Base-by-base conservation (phyloP, 805 yeast species). In the Barnettozyma californica region DNA sequence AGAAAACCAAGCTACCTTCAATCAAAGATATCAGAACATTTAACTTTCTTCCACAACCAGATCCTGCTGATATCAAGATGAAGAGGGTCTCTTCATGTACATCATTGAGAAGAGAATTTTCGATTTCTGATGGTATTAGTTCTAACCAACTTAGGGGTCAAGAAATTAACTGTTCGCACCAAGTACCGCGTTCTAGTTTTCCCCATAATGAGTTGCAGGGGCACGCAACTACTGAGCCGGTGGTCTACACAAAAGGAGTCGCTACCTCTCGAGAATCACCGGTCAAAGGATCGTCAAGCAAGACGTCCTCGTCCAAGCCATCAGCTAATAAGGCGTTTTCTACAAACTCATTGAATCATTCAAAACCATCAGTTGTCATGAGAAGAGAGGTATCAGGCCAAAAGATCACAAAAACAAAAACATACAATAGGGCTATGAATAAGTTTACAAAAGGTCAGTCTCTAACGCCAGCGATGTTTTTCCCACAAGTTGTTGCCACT, bases 1-100 rank as follows among this genome's bases (percentile, higher is more conserved):
- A 43, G 38, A 45, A 46, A 29, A 39, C 47, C n/a, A 50, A 37
- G 18, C 23, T 50, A 27, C 53, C 53, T 3, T 47, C 53, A 5
- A 50, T 50, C n/a, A 25, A 44, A 10, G 47, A 50, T 11, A 36
- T 50, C 33, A 43, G 41, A 26, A 46, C 43, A 9, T 39, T 49
- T 16, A 42, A 31, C 34, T 40, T 42, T 16, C 33, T 21, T 14
- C 48, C 44, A 21, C 51, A 44, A 31, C 47, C 44, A 21, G 7
- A 37, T 4, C 16, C 34, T 10, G 35, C 33, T 10, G 35, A 38
- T 10, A 31, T 47, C 27, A 35, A 35, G 23, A 8, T 8, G 14
- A 46, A 31, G 25, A 46, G 34, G n/a, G 42, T 21, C 5, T 26
- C 42, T 6, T 23, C 41, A 10, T 26, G 8, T 23, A 20, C 25